Evolutionary conservation across 2,329 filamentous ascomycete genomes (phyloP).

Genomic region (Fusarium lyarnte): DNA sequence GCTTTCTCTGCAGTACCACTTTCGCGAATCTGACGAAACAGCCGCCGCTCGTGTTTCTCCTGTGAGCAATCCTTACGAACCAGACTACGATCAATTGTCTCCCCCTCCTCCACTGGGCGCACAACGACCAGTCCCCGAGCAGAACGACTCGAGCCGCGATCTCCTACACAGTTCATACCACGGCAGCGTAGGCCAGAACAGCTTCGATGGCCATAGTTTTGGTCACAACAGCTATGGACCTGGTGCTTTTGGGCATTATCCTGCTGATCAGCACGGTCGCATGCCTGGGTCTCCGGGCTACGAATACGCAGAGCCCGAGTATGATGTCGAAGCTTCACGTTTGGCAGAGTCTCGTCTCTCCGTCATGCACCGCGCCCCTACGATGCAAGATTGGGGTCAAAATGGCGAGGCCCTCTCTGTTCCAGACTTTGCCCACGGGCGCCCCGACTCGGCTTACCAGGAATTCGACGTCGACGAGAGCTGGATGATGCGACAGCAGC

Average conservation of each 20-base stretch:
- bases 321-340: slow-evolving; percentile 31
- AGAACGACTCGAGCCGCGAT: slow-evolving; percentile 31
- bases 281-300: slow-evolving; percentile 16
- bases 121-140: slow-evolving; percentile 22
- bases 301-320: slow-evolving; percentile 27
- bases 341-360: slow-evolving; percentile 28
- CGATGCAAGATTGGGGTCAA: slow-evolving; percentile 28
- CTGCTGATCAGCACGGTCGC: slow-evolving; percentile 10
- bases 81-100: slow-evolving; percentile 18
- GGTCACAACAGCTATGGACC: slow-evolving; percentile 18
- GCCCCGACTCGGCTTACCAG: slow-evolving; percentile 34
- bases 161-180: slow-evolving; percentile 30
- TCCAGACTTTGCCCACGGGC: slow-evolving; percentile 28
- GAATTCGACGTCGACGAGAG: slow-evolving; percentile 37
- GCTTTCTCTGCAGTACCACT: slow-evolving; percentile 27
- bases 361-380: slow-evolving; percentile 23
- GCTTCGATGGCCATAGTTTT: slow-evolving; percentile 7
- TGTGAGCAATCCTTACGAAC: slow-evolving; percentile 30
- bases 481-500: slow-evolving; percentile 40
- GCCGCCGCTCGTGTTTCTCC: slow-evolving; percentile 14
- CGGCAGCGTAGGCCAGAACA: slow-evolving; percentile 1
- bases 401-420: slow-evolving; percentile 23
- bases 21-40: slow-evolving; percentile 25
- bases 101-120: slow-evolving; percentile 28
- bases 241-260: slow-evolving; percentile 29